Base-by-base conservation (phyloP, 352 stramenopile genomes). In the Phytophthora constricta region DNA sequence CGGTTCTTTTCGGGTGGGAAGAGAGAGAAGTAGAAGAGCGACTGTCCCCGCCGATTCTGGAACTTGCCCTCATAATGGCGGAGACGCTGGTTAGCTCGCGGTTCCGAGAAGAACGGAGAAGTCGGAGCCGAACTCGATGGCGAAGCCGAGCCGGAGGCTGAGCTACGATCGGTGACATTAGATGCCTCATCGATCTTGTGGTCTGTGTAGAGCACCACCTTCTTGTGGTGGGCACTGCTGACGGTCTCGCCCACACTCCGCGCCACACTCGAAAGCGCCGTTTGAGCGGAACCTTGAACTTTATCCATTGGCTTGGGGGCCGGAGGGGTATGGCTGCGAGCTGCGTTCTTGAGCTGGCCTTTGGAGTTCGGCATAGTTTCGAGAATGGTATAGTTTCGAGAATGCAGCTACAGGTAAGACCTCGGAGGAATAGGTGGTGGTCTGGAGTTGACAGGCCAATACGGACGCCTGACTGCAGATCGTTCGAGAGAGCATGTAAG, bases 11-110 rank as follows among this genome's bases (percentile, higher is more conserved):
- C 46, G 0, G 59, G 46, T 16, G 74, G 76, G 53, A 84, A 85
- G 27, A 86, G 65, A 19, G 64, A 56, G 25, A 79, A 74, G 62
- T 83, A 82, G 39, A 72, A 82, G 34, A 87, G 63, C 13, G 59
- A 64, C 57, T 84, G 73, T 10, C 52, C 70, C 17, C 79, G 74
- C 53, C 52, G 27, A 50, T 86, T 87, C n/a, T 19, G 53, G 62
- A 83, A 74, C 43, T 64, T 69, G 39, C 77, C 72, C 20, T 86
- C 74, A 33, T 60, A 61, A 39, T 82, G 68, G 22, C 74, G 71
- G 33, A 86, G 52, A 10, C 77, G 62, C 17, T 62, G 51, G 8
- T 45, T 45, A 45, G 4, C 17, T 20, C 7, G 37, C 37, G 10
- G 37, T 14, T 45, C 22, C 43, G 22, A 28, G 27, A 17, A 14